Percentiles rank a stretch among this genome's conserved stretches.
Evolutionary conservation across 306 rosid genomes (phyloP).

Genomic region (Citrullus colocynthis): DNA sequence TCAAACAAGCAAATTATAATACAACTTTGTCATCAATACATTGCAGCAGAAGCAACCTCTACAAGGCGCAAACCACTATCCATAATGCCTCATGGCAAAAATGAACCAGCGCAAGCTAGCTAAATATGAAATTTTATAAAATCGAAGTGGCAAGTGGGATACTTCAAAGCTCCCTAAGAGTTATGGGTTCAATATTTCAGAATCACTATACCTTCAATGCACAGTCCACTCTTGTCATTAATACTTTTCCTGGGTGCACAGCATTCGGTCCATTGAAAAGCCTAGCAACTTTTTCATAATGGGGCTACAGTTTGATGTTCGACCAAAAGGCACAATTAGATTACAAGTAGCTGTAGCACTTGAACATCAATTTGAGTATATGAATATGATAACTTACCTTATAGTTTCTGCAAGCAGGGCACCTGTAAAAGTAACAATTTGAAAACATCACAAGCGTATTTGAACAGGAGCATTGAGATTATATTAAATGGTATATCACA

Average conservation of each 20-base stretch:
- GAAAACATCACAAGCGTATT: not conserved
- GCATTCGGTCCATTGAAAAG: conserved; percentile 92
- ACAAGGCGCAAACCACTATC: not conserved
- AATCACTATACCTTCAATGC: conserved; percentile 52
- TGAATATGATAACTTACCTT: conserved; percentile 37
- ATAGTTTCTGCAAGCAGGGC: conserved; percentile 95
- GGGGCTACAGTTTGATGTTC: conserved; percentile 43
- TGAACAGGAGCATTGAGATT: not conserved
- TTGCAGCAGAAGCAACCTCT: not conserved
- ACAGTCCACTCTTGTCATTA: conserved; percentile 95
- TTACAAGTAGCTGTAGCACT: not conserved
- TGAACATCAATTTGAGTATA: conserved; percentile 1
- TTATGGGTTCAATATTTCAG: not conserved
- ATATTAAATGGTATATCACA: not conserved
- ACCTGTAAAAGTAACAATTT: conserved; percentile 40
- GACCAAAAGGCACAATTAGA: conserved; percentile 10
- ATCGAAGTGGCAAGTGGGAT: not conserved
- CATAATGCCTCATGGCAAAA: not conserved
- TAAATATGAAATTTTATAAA: not conserved
- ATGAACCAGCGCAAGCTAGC: not conserved
- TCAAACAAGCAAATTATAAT: not conserved
- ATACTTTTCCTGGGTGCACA: conserved; percentile 77
- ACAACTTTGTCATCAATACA: not conserved
- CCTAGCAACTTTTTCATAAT: conserved; percentile 90
- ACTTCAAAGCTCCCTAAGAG: not conserved